Evolutionary conservation across 1,284 basidiomycete species (phyloP).

Genomic region (Kwoniella shivajii): DNA sequence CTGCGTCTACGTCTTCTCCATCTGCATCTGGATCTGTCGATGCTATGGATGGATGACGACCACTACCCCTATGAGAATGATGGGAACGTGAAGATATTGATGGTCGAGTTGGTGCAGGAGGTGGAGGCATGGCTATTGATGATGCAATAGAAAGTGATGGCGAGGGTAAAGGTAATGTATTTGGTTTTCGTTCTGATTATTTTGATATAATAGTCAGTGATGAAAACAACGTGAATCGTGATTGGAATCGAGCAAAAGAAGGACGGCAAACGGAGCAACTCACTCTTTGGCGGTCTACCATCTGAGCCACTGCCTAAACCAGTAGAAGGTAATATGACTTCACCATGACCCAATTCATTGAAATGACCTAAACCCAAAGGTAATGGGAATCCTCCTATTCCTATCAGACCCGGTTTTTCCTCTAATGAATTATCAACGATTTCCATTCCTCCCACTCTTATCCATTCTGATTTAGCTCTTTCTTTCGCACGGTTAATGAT

Average conservation of each 20-base stretch:
- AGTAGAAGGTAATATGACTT: constrained; percentile 40
- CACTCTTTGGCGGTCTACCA: constrained; percentile 34
- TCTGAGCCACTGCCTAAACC: constrained; percentile 43
- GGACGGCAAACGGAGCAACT: constrained; percentile 7
- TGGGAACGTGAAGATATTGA: constrained; percentile 20
- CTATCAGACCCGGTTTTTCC: constrained; percentile 1
- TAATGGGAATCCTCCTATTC: background rate
- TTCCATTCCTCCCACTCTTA: constrained; percentile 49
- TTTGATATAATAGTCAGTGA: background rate
- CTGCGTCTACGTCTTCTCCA: constrained; percentile 25
- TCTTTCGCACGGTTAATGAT: constrained; percentile 48
- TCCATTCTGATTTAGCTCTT: constrained; percentile 48
- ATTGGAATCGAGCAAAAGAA: background rate
- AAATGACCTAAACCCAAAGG: constrained; percentile 9
- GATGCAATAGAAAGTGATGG: constrained; percentile 21
- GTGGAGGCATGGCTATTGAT: constrained; percentile 32
- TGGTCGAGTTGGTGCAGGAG: constrained; percentile 26
- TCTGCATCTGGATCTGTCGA: constrained; percentile 12
- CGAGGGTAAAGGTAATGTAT: constrained; percentile 27
- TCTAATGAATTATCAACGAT: constrained; percentile 31
- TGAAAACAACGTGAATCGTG: background rate
- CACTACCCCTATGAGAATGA: constrained; percentile 2
- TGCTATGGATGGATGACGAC: constrained; percentile 1
- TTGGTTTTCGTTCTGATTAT: constrained; percentile 33
- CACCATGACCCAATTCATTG: constrained; percentile 41